Conservation (phyloP, 148 eudicot species). For the Cornus kousa region DNA sequence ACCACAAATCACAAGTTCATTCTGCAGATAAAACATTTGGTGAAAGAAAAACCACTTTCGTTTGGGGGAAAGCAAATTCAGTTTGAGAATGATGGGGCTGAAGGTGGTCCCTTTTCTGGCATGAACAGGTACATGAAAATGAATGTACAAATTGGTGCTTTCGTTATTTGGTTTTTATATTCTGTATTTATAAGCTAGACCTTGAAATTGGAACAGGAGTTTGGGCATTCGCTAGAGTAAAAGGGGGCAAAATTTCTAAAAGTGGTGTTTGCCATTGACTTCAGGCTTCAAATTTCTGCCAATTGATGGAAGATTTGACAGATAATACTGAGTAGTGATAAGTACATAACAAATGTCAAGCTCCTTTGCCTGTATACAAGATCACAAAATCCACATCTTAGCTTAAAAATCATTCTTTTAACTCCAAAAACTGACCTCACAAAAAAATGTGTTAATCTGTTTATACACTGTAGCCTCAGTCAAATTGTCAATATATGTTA, state of each 20-base stretch:
- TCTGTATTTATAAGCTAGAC: neutral
- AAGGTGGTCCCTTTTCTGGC: conserved; percentile 15
- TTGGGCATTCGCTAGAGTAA: conserved; percentile 12
- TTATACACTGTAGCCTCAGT: neutral
- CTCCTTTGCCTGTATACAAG: neutral
- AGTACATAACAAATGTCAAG: conserved; percentile 2
- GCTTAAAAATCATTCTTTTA: neutral
- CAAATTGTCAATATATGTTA: conserved; percentile 9
- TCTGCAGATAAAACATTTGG: conserved; percentile 25
- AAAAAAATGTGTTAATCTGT: neutral
- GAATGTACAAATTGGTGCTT: neutral
- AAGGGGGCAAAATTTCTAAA: neutral
- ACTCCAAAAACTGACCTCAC: neutral
- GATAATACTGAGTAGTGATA: neutral
- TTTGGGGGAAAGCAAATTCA: conserved; percentile 20
- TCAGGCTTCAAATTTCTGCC: neutral
- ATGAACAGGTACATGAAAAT: conserved; percentile 26
- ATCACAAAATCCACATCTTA: neutral
- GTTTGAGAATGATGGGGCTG: conserved; percentile 16
- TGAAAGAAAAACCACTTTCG: conserved; percentile 19
- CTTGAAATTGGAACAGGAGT: conserved; percentile 9
- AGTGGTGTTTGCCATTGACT: neutral
- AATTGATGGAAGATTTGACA: neutral
- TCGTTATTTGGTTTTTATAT: neutral
- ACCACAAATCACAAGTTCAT: conserved; percentile 3